A percentile compares a stretch with the other conserved stretches of the same genome.
These are phyloP conservation scores for Boletus bicolor DNA, from an alignment of 768 basidiomycete genomes.

Conservation along the genomic window DNA sequence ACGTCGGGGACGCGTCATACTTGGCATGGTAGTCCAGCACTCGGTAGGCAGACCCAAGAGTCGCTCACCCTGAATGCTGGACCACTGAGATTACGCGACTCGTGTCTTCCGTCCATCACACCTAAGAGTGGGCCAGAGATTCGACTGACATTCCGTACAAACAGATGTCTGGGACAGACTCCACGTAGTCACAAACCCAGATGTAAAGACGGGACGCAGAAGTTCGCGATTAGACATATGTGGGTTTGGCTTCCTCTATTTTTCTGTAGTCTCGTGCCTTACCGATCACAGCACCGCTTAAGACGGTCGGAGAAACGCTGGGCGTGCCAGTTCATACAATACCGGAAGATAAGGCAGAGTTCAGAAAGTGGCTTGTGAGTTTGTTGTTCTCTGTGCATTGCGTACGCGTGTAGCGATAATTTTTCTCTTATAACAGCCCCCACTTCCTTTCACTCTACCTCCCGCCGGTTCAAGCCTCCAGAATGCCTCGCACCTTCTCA, in stretches of 20 bases:
- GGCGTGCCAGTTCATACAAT: constrained; percentile 57
- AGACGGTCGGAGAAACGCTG: constrained; percentile 51
- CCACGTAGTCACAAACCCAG: constrained; percentile 69
- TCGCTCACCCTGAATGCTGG: background rate
- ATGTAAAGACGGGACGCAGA: constrained; percentile 60
- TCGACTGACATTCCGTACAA: constrained; percentile 10
- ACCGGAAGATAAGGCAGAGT: constrained; percentile 55
- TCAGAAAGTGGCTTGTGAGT: constrained; percentile 63
- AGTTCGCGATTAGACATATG: constrained; percentile 55
- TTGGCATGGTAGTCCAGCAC: background rate
- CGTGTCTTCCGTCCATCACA: background rate
- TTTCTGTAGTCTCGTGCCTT: background rate
- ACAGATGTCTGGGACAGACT: constrained; percentile 77
- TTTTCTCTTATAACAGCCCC: constrained; percentile 39
- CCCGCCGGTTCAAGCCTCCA: constrained; percentile 11
- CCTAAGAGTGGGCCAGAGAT: background rate
- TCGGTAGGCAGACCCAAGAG: background rate
- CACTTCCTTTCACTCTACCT: constrained; percentile 32
- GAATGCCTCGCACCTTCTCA: constrained; percentile 51
- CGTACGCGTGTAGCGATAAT: background rate
- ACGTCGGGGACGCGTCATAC: background rate
- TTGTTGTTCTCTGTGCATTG: background rate
- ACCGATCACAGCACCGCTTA: constrained; percentile 61
- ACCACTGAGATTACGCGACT: background rate
- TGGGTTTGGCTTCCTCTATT: constrained; percentile 22